These are phyloP conservation scores for Pistacia integerrima DNA, from an alignment of 345 rosid genomes.

Conservation along the genomic window DNA sequence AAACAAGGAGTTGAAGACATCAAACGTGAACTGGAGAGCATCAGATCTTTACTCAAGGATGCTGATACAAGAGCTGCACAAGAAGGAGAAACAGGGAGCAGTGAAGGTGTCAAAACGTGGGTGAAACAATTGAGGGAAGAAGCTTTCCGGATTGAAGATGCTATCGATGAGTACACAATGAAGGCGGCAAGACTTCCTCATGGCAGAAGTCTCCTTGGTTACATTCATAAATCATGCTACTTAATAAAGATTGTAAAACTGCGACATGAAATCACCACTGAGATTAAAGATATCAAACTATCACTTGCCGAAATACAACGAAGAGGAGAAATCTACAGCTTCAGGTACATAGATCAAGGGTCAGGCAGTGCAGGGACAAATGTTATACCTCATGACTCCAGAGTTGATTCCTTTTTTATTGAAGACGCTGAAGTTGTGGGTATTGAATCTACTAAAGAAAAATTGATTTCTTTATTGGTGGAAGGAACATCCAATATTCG, in stretches of 20 bases:
- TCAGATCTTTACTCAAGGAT: slow-evolving; percentile 19
- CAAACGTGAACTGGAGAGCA: slow-evolving; percentile 15
- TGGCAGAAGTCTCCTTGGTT: neutral
- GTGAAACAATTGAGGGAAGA: slow-evolving; percentile 20
- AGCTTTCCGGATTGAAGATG: slow-evolving; percentile 30
- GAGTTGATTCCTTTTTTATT: slow-evolving; percentile 18
- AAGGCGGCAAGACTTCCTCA: neutral
- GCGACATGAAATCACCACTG: neutral
- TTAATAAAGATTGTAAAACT: neutral
- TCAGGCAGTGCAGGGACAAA: neutral
- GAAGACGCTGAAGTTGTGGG: slow-evolving; percentile 28
- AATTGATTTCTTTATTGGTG: neutral
- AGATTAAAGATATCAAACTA: slow-evolving; percentile 18
- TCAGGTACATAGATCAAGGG: neutral
- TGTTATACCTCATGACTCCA: neutral
- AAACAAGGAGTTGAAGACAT: slow-evolving; percentile 12
- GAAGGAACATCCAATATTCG: neutral
- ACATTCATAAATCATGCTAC: neutral
- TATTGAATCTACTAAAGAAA: neutral
- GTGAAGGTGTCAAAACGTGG: slow-evolving; percentile 16
- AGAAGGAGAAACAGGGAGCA: neutral
- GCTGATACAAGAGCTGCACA: slow-evolving; percentile 17
- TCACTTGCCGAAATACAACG: neutral
- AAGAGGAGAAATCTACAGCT: slow-evolving; percentile 4
- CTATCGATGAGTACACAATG: slow-evolving; percentile 21